phyloP scores from a whole-genome alignment of 2,329 filamentous ascomycete genomes.

The Xylariaceae sp. region DNA sequence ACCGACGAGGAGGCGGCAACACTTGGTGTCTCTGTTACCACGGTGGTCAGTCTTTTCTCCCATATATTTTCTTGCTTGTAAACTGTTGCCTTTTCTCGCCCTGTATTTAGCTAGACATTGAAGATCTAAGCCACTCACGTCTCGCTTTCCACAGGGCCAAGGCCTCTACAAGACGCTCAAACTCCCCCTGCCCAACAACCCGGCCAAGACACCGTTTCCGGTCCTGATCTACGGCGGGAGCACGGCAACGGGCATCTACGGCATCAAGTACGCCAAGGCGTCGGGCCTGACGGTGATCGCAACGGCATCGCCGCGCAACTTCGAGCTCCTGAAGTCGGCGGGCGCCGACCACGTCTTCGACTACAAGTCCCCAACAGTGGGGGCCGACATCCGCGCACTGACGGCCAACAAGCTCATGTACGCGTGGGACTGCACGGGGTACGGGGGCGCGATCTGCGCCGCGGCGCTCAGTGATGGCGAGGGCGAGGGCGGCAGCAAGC shows the following conservation, averaged over 20 bases:
- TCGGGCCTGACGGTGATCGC: constrained; percentile 48
- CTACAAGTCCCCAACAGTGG: constrained; percentile 36
- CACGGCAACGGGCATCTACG: constrained; percentile 62
- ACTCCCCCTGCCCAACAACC: constrained; percentile 52
- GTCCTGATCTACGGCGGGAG: constrained; percentile 55
- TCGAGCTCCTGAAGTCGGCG: constrained; percentile 42
- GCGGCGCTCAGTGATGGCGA: constrained; percentile 24
- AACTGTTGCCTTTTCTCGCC: not conserved
- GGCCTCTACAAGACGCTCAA: constrained; percentile 53
- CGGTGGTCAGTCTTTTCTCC: constrained; percentile 43
- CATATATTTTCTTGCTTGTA: not conserved
- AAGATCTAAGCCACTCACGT: constrained; percentile 1
- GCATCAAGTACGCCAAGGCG: constrained; percentile 51
- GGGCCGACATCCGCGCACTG: constrained; percentile 31
- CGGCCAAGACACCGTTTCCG: constrained; percentile 43
- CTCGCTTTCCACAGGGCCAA: constrained; percentile 46
- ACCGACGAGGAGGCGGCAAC: constrained; percentile 54
- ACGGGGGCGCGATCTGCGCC: constrained; percentile 25
- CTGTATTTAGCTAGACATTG: not conserved
- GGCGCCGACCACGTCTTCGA: constrained; percentile 43
- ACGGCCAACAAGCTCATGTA: constrained; percentile 29
- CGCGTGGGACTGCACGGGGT: constrained; percentile 46
- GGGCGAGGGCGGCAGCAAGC: constrained; percentile 13
- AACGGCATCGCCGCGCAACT: constrained; percentile 47
- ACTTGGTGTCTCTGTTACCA: constrained; percentile 48